phyloP scores from a whole-genome alignment of 129 eudicot genomes.

The Lactuca sativa region DNA sequence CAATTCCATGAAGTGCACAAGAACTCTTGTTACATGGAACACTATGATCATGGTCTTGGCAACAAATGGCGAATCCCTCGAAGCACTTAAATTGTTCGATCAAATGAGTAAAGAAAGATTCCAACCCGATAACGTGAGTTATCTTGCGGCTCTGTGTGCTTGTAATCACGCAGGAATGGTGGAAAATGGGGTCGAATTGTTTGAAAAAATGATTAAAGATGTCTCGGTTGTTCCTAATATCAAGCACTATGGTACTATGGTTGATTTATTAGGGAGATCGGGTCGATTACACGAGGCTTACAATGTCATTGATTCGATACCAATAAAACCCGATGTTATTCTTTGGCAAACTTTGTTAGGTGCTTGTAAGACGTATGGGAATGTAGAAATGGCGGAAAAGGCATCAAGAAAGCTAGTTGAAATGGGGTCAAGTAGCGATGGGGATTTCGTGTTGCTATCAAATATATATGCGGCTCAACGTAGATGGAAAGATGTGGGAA shows the following conservation, averaged over 20 bases:
- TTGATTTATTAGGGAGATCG: conserved; percentile 81
- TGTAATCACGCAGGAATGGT: conserved; percentile 91
- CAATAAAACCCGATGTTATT: conserved; percentile 70
- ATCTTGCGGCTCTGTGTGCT: conserved; percentile 71
- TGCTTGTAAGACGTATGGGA: conserved; percentile 74
- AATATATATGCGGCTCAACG: conserved; percentile 78
- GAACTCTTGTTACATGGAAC: conserved; percentile 66
- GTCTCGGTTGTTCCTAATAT: conserved; percentile 51
- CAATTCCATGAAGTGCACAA: conserved; percentile 48
- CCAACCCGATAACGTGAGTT: conserved; percentile 59
- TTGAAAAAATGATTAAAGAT: conserved; percentile 43
- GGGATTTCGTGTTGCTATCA: conserved; percentile 76
- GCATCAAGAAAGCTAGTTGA: conserved; percentile 79
- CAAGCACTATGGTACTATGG: conserved; percentile 86
- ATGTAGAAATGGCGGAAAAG: conserved; percentile 75
- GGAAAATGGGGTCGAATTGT: conserved; percentile 62
- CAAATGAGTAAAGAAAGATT: conserved; percentile 40
- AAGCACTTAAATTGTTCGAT: conserved; percentile 56
- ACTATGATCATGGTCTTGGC: conserved; percentile 88
- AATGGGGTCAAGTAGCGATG: conserved; percentile 77
- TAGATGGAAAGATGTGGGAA: conserved; percentile 88
- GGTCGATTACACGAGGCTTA: conserved; percentile 75
- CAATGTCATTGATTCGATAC: conserved; percentile 58
- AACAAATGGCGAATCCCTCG: conserved; percentile 60
- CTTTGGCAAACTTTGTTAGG: conserved; percentile 91